Conservation (phyloP, 176 grass and related monocot species). For the Neostapfia colusana region DNA sequence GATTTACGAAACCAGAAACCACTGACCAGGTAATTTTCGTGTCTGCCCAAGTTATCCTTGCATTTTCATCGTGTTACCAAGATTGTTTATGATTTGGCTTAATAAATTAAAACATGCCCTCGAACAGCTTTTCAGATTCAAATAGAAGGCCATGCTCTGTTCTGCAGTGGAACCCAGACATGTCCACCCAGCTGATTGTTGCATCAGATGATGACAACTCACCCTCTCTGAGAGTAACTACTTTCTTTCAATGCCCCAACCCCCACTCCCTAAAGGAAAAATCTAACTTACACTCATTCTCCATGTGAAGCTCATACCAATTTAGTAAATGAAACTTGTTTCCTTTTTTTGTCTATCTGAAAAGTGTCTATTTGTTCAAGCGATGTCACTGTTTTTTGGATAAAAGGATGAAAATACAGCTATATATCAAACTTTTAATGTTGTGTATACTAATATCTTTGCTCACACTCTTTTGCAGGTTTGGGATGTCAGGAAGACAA, state of each 20-base stretch:
- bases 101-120: slow-evolving; percentile 21
- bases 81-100: slow-evolving; percentile 22
- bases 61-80: neutral
- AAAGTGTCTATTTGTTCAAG: neutral
- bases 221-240: slow-evolving; percentile 86
- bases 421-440: neutral
- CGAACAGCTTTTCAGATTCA: slow-evolving; percentile 87
- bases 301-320: slow-evolving; percentile 1
- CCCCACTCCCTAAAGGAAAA: neutral
- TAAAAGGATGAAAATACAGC: neutral
- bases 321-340: neutral
- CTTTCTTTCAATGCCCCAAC: neutral
- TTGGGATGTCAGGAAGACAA: slow-evolving; percentile 99
- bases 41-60: slow-evolving; percentile 16
- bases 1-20: slow-evolving; percentile 90
- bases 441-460: neutral
- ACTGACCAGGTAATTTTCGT: slow-evolving; percentile 71
- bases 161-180: slow-evolving; percentile 96
- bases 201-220: slow-evolving; percentile 95
- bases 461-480: slow-evolving; percentile 57
- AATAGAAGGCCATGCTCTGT: slow-evolving; percentile 88
- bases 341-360: neutral
- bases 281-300: neutral
- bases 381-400: neutral
- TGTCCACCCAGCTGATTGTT: slow-evolving; percentile 91